Evolutionary conservation across 768 basidiomycete genomes (phyloP), one percentile per base, ranked within the genome.

Genomic region (Trichaptum fuscoviolaceum): DNA sequence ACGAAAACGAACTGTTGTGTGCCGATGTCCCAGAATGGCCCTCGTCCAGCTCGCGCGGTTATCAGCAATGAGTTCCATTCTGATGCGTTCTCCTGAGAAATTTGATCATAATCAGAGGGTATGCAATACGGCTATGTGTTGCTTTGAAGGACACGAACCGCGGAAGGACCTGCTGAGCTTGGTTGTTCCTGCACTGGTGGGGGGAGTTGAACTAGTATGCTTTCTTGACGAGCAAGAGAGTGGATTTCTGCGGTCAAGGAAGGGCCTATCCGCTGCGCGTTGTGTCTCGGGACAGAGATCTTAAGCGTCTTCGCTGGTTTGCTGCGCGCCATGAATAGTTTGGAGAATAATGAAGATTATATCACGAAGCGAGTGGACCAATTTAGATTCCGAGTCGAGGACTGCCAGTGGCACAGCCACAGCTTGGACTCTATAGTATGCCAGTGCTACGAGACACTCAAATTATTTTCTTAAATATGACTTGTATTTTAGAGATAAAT

Each of bases 11-110:
- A 93, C 92, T 90, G 88, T 74, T 94, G 92, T 17, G 92, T 92
- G 20, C 90, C 90, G 52, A 93, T 81, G 74, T 94, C 92, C 92
- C 92, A 94, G 71, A 93, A 92, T 3, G 92, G 92, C 0, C 92
- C 92, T 67, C 92, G 81, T 67, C 90, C 87, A 8, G 92, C 92
- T 42, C 92, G 84, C 2, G 92, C 92, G 27, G 87, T 89, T 67
- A 86, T 83, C 60, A 94, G 80, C 64, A 92, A 70, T 0, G 92
- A 93, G 70, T 94, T 94, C 92, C 92, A 93, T 69, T 92, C 90
- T 10, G 90, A 92, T 10, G 92, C 90, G 71, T 86, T 87, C 74
- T 93, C 92, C 84, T 84, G 63, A 36, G n/a, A 57, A 10, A 42
- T 27, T 20, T 64, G 57, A 61, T 63, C 5, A n/a, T 10, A 42